Percentiles rank a stretch among this genome's conserved stretches.
phyloP scores from a whole-genome alignment of 1,139 yeast species.

The Geotrichum klebahnii region DNA sequence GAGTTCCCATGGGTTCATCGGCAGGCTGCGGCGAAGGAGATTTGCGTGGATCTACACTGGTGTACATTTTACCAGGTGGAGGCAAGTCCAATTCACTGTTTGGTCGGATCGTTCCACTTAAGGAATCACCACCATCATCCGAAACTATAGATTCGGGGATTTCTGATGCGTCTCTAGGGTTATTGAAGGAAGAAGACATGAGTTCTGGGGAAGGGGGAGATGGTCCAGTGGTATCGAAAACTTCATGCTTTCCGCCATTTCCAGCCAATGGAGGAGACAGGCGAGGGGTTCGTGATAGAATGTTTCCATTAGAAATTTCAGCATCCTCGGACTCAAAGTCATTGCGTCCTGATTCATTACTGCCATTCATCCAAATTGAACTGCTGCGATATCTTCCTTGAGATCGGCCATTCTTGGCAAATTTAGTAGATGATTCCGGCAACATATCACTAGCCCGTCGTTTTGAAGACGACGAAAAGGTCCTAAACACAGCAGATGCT shows the following conservation, averaged over 20 bases:
- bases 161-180: conserved; percentile 1
- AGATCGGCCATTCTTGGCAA: neutral
- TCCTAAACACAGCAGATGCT: conserved; percentile 7
- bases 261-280: conserved; percentile 5
- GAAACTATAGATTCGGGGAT: conserved; percentile 5
- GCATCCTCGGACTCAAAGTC: neutral
- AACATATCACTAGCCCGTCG: conserved; percentile 8
- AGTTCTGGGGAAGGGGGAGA: conserved; percentile 17
- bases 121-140: conserved; percentile 1
- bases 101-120: conserved; percentile 7
- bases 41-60: conserved; percentile 16
- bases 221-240: neutral
- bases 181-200: neutral
- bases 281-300: conserved; percentile 1
- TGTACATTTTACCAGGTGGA: conserved; percentile 13
- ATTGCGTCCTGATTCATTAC: neutral
- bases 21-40: conserved; percentile 16
- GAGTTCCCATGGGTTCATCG: conserved; percentile 1
- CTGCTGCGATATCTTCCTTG: conserved; percentile 3
- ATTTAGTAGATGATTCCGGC: conserved; percentile 6
- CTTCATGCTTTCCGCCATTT: neutral
- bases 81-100: conserved; percentile 17
- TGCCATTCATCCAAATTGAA: conserved; percentile 16
- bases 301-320: neutral
- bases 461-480: conserved; percentile 12